These are phyloP conservation scores for Gentiana macrophylla DNA, from an alignment of 257 asterid species.

Conservation along the genomic window DNA sequence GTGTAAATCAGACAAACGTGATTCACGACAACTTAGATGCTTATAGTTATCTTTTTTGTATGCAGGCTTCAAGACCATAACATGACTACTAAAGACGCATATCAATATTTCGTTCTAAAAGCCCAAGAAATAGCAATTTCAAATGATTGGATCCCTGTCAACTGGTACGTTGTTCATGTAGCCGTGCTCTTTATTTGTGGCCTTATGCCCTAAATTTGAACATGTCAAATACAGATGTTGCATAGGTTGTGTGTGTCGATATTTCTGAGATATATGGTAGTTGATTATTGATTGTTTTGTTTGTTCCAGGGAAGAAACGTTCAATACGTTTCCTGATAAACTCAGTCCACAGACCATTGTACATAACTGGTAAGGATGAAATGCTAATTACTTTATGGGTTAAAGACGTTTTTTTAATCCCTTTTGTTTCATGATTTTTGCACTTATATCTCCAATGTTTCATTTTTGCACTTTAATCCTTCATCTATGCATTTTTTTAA, in stretches of 20 bases:
- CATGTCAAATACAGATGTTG: neutral
- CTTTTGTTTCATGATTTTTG: no score
- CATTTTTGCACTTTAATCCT: no score
- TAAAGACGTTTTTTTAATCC: neutral
- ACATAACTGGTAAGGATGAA: constrained; percentile 65
- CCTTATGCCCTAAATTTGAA: neutral
- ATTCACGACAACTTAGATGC: neutral
- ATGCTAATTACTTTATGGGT: neutral
- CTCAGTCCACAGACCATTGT: constrained; percentile 75
- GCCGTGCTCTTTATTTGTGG: neutral
- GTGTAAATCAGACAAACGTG: no score
- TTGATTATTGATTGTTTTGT: constrained; percentile 2
- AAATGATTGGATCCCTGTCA: constrained; percentile 74
- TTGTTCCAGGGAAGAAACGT: constrained; percentile 79
- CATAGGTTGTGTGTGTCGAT: no score
- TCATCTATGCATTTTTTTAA: no score
- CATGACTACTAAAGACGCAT: constrained; percentile 70
- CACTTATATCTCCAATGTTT: no score
- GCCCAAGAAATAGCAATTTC: constrained; percentile 85
- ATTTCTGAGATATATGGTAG: no score
- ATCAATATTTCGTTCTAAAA: constrained; percentile 79
- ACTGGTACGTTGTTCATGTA: constrained; percentile 46
- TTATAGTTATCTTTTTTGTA: constrained; percentile 9
- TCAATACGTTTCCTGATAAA: constrained; percentile 52
- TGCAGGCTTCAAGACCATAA: constrained; percentile 80